Evolutionary conservation across 495 filamentous ascomycete species (phyloP).

Genomic region (Hypoxylon rickii): DNA sequence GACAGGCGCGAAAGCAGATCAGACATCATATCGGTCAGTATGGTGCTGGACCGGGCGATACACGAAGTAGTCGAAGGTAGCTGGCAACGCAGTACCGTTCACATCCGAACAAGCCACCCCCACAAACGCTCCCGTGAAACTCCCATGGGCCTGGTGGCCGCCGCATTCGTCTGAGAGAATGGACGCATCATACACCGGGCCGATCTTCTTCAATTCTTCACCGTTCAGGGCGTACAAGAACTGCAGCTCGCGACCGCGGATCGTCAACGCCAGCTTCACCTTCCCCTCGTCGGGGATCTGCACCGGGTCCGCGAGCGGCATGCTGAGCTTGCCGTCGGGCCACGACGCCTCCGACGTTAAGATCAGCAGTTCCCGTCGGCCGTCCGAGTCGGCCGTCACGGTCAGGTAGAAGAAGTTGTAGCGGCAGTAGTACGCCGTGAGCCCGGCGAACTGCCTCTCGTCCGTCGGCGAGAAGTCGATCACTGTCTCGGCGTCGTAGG

Average conservation of each 20-base stretch:
- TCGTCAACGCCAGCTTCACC: conserved; percentile 51
- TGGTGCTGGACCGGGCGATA: conserved; percentile 54
- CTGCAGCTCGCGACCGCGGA: conserved; percentile 53
- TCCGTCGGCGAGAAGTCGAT: conserved; percentile 56
- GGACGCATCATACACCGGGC: conserved; percentile 56
- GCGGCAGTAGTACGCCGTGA: conserved; percentile 62
- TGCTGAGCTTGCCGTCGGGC: conserved; percentile 50
- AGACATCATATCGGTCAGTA: conserved; percentile 54
- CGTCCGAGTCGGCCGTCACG: conserved; percentile 58
- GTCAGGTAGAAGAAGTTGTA: conserved; percentile 64
- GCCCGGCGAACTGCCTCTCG: conserved; percentile 60
- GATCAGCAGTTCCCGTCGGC: conserved; percentile 57
- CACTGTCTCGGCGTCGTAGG: conserved; percentile 60
- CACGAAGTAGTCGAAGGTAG: conserved; percentile 55
- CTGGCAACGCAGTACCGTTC: conserved; percentile 51
- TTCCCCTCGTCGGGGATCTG: conserved; percentile 56
- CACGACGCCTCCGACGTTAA: conserved; percentile 55
- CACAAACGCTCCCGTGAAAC: conserved; percentile 62
- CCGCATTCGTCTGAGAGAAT: conserved; percentile 62
- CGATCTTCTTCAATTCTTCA: conserved; percentile 53
- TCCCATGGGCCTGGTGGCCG: conserved; percentile 58
- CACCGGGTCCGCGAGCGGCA: conserved; percentile 42
- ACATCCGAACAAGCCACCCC: conserved; percentile 59
- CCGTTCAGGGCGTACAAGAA: conserved; percentile 55
- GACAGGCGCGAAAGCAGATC: neutral